A percentile compares a stretch with the other conserved stretches of the same genome.
Conservation (phyloP, 2,329 filamentous ascomycete genomes). For the Penicillium sp. region DNA sequence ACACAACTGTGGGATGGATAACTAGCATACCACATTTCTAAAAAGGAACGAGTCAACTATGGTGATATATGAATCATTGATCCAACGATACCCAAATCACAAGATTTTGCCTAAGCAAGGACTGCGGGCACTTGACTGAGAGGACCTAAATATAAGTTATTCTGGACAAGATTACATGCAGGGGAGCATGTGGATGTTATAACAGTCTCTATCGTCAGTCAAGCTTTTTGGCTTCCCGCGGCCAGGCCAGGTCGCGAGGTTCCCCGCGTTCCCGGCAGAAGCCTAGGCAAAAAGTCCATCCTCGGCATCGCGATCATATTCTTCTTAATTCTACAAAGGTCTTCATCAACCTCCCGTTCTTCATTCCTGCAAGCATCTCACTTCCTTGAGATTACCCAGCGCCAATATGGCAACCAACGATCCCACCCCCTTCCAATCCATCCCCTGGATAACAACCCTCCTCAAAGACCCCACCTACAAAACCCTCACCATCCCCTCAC, state of each 20-base stretch:
- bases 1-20: too few species aligned
- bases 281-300: background rate
- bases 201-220: too few species aligned
- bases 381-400: background rate
- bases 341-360: background rate
- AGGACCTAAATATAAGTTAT: too few species aligned
- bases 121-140: too few species aligned
- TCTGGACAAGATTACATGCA: background rate
- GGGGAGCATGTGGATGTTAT: background rate
- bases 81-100: too few species aligned
- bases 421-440: slow-evolving; percentile 3
- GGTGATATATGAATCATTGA: too few species aligned
- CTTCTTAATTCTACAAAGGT: too few species aligned
- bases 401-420: slow-evolving; percentile 2
- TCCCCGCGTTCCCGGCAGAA: background rate
- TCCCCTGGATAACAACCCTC: slow-evolving; percentile 9
- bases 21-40: too few species aligned
- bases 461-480: slow-evolving; percentile 8
- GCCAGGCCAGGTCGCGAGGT: background rate
- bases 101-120: too few species aligned
- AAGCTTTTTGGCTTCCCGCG: background rate
- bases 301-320: background rate
- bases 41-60: too few species aligned
- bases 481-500: background rate
- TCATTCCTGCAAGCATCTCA: background rate